Base-by-base conservation (phyloP, 495 filamentous ascomycete genomes). In the Zalerion maritima region DNA sequence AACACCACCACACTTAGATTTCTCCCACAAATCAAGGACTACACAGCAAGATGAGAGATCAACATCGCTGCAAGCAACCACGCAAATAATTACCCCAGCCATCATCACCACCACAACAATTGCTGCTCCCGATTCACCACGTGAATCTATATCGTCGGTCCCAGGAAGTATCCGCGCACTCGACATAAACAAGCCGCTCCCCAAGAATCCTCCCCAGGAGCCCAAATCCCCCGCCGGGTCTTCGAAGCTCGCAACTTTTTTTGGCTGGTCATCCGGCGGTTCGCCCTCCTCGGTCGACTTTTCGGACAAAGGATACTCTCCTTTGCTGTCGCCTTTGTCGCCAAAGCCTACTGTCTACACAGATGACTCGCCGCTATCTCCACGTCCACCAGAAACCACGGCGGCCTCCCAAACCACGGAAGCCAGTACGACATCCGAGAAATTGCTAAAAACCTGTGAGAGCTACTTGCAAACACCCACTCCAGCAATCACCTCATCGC, bases 181-280 rank as follows among this genome's bases (percentile, higher is more conserved):
- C 4, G 53, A 59, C 35, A 55, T 60, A 28, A 55, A 65, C 40
- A 69, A 65, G 43, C 55, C 62, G 14, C 41, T 64, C 17, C 64
- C 64, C 2, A 69, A 64, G 36, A 69, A 64, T 12, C 67, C 67
- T n/a, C n/a, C n/a, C n/a, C n/a, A n/a, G n/a, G n/a, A n/a, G n/a
- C n/a, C n/a, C n/a, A n/a, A n/a, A n/a, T n/a, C n/a, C n/a, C n/a
- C 24, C 32, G 38, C 6, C 7, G 46, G 46, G 19, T 54, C 55
- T 7, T 67, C 66, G 34, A 66, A 67, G 28, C 49, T 68, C 37
- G 58, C 55, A 13, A 50, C 51, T 3, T 60, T 65, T 46, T 67
- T 67, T 42, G 64, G 65, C 47, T 69, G 65, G 65, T 44, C 49
- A 15, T 46, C 54, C n/a, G n/a, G n/a, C n/a, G n/a, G n/a, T 30